Evolutionary conservation across 805 yeast genomes (phyloP).

Genomic region (Ogataea nonfermentans): DNA sequence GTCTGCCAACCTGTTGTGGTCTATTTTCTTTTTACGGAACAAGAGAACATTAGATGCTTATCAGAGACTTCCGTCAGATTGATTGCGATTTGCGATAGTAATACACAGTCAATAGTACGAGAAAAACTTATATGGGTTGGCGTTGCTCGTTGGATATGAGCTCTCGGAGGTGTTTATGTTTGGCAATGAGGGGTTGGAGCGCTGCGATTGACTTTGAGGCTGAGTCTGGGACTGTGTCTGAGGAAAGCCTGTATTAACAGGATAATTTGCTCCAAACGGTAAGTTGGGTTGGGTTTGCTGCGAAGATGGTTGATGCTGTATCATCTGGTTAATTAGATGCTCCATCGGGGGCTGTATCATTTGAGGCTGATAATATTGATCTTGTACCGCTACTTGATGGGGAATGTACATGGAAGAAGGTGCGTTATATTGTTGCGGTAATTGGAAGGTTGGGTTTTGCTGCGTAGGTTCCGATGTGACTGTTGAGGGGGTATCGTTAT

Average conservation of each 20-base stretch:
- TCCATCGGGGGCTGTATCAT: slow-evolving; percentile 13
- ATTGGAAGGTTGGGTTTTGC: not conserved
- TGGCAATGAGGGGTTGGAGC: slow-evolving; percentile 6
- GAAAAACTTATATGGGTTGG: slow-evolving; percentile 16
- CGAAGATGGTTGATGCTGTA: slow-evolving; percentile 7
- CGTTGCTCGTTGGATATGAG: slow-evolving; percentile 10
- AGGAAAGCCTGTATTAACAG: not conserved
- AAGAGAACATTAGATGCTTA: slow-evolving; percentile 17
- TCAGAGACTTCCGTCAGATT: slow-evolving; percentile 13
- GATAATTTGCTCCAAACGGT: too few relatives aligned
- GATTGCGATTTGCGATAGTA: too few relatives aligned
- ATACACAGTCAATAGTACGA: slow-evolving; percentile 8
- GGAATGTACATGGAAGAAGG: not conserved
- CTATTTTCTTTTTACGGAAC: slow-evolving; percentile 23
- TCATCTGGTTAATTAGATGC: slow-evolving; percentile 11
- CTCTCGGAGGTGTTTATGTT: slow-evolving; percentile 9
- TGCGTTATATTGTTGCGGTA: slow-evolving; percentile 1
- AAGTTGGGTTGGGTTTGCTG: not conserved
- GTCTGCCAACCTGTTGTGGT: slow-evolving; percentile 29
- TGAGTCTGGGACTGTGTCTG: slow-evolving; percentile 5
- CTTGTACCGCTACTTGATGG: not conserved
- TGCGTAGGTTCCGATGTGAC: not conserved
- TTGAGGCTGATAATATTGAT: slow-evolving; percentile 4
- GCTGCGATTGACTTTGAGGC: slow-evolving; percentile 2
- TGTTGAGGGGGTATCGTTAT: not conserved